Evolutionary conservation across 805 yeast species (phyloP).

Genomic region (Nadsonia fulvescens): DNA sequence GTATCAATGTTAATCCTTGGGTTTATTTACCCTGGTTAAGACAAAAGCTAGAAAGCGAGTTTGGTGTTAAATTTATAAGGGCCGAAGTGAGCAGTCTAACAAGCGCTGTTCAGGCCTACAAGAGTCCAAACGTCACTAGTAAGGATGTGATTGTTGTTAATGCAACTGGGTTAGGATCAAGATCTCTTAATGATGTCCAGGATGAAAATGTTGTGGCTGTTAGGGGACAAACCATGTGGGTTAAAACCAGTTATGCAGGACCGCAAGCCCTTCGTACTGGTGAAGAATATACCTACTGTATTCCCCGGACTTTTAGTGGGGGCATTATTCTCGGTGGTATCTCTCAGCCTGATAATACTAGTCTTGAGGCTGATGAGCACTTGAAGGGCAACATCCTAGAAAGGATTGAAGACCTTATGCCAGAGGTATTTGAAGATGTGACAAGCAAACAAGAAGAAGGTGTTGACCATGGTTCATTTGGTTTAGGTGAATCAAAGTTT

Average conservation of each 20-base stretch:
- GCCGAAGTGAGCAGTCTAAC: constrained; percentile 5
- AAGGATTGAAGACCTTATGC: constrained; percentile 4
- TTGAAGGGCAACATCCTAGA: constrained; percentile 7
- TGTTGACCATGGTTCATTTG: too few species aligned
- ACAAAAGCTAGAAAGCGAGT: constrained; percentile 6
- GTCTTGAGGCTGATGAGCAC: constrained; percentile 4
- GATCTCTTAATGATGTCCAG: constrained; percentile 5
- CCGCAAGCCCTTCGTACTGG: constrained; percentile 9
- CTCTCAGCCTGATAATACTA: constrained; percentile 7
- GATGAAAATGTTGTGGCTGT: constrained; percentile 8
- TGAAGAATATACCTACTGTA: constrained; percentile 10
- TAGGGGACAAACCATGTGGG: constrained; percentile 12
- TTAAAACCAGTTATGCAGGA: constrained; percentile 8
- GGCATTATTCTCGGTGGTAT: constrained; percentile 11
- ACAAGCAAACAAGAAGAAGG: too few species aligned
- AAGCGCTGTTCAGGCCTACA: constrained; percentile 1
- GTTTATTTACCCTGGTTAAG: constrained; percentile 10
- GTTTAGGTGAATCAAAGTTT: constrained; percentile 3
- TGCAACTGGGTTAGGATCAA: constrained; percentile 11
- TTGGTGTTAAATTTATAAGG: constrained; percentile 9
- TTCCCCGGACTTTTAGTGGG: constrained; percentile 10
- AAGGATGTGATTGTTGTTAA: constrained; percentile 7
- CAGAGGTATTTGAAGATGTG: constrained; percentile 4
- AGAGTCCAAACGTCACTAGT: too few species aligned
- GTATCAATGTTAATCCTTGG: constrained; percentile 10